A percentile compares a stretch with the other conserved stretches of the same genome.
Evolutionary conservation across 139 green algal genomes (phyloP).

Genomic region (Eudorina sp.): DNA sequence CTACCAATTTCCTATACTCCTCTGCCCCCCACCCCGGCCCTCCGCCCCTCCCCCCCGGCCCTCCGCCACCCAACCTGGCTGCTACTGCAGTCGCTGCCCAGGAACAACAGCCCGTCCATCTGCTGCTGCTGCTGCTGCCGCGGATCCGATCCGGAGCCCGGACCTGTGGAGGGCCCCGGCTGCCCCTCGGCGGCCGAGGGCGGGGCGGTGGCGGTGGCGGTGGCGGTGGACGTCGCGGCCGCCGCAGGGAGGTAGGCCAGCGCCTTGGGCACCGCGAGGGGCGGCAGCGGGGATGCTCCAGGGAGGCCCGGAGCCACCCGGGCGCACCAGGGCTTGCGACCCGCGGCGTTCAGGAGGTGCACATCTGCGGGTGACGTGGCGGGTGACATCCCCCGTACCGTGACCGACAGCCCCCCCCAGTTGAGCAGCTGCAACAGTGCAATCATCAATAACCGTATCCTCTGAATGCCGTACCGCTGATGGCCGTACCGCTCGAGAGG

Average conservation of each 20-base stretch:
- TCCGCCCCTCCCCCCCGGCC: too few relatives aligned
- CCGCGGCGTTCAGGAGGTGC: conserved; percentile 33
- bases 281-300: background rate
- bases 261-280: background rate
- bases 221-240: background rate
- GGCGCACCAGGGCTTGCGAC: background rate
- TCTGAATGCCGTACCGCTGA: background rate
- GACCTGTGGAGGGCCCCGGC: background rate
- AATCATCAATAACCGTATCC: background rate
- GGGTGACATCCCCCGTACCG: background rate
- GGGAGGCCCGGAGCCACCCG: background rate
- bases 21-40: background rate
- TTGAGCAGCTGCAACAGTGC: background rate
- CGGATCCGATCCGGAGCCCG: background rate
- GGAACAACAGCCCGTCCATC: conserved; percentile 45
- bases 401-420: background rate
- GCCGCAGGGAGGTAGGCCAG: conserved; percentile 16
- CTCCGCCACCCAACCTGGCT: conserved; percentile 22
- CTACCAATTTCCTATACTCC: too few relatives aligned
- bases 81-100: conserved; percentile 48
- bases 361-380: conserved; percentile 1
- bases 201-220: background rate
- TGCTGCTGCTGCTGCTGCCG: too few relatives aligned
- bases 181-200: background rate
- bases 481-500: background rate